Conservation (phyloP, 1,284 basidiomycete genomes). For the Ceraceosorus guamensis region DNA sequence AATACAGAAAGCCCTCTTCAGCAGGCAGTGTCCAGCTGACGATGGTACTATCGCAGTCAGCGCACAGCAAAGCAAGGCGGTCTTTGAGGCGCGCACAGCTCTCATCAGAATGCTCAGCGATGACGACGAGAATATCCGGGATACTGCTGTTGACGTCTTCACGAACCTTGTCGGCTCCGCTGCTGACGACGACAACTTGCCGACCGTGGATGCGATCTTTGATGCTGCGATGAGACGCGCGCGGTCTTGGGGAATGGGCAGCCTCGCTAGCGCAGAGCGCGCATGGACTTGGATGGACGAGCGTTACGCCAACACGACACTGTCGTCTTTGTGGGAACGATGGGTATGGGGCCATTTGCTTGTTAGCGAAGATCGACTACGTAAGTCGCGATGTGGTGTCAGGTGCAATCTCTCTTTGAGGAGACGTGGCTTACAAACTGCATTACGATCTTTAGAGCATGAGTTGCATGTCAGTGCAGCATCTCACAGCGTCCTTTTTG, state of each 20-base stretch:
- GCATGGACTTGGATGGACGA: conserved; percentile 23
- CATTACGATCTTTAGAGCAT: not conserved
- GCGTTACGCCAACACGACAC: conserved; percentile 6
- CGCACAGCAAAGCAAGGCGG: too few relatives aligned
- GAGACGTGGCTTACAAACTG: not conserved
- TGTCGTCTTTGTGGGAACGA: not conserved
- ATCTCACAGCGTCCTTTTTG: not conserved
- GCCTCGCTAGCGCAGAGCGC: conserved; percentile 22
- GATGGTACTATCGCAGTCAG: too few relatives aligned
- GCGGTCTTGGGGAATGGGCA: conserved; percentile 3
- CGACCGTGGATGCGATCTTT: not conserved
- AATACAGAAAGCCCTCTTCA: not conserved
- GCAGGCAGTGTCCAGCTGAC: not conserved
- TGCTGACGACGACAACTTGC: not conserved
- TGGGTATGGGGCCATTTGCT: conserved; percentile 5
- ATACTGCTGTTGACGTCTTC: conserved; percentile 23
- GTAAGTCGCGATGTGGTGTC: not conserved
- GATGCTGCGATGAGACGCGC: not conserved
- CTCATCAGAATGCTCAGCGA: conserved; percentile 23
- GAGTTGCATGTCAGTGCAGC: not conserved
- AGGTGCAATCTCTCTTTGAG: not conserved
- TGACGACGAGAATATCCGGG: conserved; percentile 27
- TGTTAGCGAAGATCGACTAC: not conserved
- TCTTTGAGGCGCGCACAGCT: conserved; percentile 18
- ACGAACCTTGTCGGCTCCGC: conserved; percentile 7